Conservation (phyloP, 1,139 yeast genomes). For the Suhomyces terraborum region DNA sequence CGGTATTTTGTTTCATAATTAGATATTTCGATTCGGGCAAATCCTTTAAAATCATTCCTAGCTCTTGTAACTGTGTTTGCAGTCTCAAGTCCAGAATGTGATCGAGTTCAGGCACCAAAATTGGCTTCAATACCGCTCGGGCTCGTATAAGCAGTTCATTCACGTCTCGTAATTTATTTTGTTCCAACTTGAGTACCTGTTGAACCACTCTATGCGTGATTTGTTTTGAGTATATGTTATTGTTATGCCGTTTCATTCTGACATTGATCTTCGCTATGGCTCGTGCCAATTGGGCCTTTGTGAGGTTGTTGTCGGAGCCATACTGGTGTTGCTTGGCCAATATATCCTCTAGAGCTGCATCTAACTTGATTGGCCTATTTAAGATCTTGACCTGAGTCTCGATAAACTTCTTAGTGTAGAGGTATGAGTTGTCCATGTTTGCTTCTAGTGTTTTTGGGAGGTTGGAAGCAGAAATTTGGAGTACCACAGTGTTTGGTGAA, state of each 20-base stretch:
- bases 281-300: conserved; percentile 25
- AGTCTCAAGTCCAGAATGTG: conserved; percentile 17
- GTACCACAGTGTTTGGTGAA: background rate
- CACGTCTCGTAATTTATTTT: conserved; percentile 30
- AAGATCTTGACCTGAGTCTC: conserved; percentile 31
- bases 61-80: conserved; percentile 19
- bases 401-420: conserved; percentile 35
- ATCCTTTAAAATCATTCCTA: conserved; percentile 29
- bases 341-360: conserved; percentile 18
- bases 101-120: conserved; percentile 30
- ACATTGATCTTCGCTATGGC: conserved; percentile 32
- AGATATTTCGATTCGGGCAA: conserved; percentile 41
- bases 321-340: conserved; percentile 17
- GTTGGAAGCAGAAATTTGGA: background rate
- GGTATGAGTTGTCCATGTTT: conserved; percentile 19
- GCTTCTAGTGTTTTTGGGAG: background rate
- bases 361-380: conserved; percentile 27
- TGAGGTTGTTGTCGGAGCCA: conserved; percentile 15
- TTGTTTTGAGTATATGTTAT: conserved; percentile 31
- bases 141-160: conserved; percentile 30
- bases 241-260: conserved; percentile 32
- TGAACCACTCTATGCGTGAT: conserved; percentile 39
- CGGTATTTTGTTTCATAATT: conserved; percentile 16
- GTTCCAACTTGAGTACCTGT: conserved; percentile 40
- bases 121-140: conserved; percentile 30